These are phyloP conservation scores for Botrytis medusae DNA, from an alignment of 2,329 filamentous ascomycete species.

Conservation along the genomic window DNA sequence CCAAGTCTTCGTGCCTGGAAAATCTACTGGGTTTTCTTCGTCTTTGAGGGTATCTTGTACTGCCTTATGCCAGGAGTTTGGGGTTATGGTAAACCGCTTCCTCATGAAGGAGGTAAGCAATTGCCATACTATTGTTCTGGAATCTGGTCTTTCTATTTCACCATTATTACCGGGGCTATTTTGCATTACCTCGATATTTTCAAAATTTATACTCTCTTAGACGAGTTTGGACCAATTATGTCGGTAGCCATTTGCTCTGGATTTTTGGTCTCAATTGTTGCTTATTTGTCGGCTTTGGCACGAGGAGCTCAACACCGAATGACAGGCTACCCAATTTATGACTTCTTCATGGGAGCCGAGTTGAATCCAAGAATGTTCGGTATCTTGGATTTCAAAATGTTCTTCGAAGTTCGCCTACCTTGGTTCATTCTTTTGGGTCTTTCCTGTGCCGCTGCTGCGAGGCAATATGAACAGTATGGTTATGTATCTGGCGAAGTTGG, in stretches of 20 bases:
- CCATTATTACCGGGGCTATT: slow-evolving; percentile 65
- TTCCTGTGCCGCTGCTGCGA: slow-evolving; percentile 71
- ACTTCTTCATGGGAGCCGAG: slow-evolving; percentile 90
- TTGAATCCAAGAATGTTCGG: slow-evolving; percentile 84
- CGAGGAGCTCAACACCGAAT: slow-evolving; percentile 88
- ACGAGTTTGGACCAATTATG: slow-evolving; percentile 92
- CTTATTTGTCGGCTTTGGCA: slow-evolving; percentile 79
- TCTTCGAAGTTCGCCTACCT: slow-evolving; percentile 87
- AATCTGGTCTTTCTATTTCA: slow-evolving; percentile 83
- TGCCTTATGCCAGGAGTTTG: slow-evolving; percentile 83
- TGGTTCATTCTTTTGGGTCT: slow-evolving; percentile 89
- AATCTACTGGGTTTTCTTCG: slow-evolving; percentile 93
- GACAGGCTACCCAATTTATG: slow-evolving; percentile 78
- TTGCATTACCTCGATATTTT: slow-evolving; percentile 85
- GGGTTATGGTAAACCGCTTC: slow-evolving; percentile 83
- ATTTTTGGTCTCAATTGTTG: slow-evolving; percentile 77
- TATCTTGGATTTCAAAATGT: slow-evolving; percentile 90
- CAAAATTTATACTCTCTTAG: slow-evolving; percentile 86
- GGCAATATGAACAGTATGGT: slow-evolving; percentile 81
- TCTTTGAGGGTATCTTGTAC: slow-evolving; percentile 82
- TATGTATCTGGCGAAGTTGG: slow-evolving; percentile 82
- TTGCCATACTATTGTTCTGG: slow-evolving; percentile 94
- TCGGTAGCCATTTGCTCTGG: slow-evolving; percentile 91
- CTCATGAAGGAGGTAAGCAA: slow-evolving; percentile 79
- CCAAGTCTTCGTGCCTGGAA: slow-evolving; percentile 80